These are phyloP conservation scores for Tilletia indica DNA, from an alignment of 1,284 basidiomycete species.

Conservation along the genomic window DNA sequence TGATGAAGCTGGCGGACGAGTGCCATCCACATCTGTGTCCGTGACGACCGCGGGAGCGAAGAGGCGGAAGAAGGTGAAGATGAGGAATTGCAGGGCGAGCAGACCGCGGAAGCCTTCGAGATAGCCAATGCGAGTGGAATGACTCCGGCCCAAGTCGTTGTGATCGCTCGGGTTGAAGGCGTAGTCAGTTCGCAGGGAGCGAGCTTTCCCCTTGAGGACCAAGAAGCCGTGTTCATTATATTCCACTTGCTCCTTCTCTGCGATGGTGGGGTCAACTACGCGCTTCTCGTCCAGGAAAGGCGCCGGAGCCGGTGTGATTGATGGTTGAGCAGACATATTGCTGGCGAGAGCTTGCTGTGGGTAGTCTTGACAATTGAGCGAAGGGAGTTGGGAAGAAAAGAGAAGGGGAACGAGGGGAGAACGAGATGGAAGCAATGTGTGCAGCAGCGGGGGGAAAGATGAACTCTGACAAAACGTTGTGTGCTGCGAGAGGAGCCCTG, in stretches of 20 bases:
- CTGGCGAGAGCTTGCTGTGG: no score
- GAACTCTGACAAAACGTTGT: no score
- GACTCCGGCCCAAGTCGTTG: conserved; percentile 31
- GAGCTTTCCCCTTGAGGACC: neutral
- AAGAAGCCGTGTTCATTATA: conserved; percentile 7
- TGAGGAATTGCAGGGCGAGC: conserved; percentile 35
- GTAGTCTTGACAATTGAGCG: no score
- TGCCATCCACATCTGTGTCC: conserved; percentile 33
- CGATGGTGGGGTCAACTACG: neutral
- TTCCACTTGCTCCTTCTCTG: neutral
- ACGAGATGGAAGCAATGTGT: no score
- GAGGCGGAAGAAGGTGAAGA: conserved; percentile 44
- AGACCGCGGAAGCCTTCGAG: conserved; percentile 38
- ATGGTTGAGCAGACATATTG: no score
- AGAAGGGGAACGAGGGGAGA: no score
- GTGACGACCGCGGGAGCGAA: conserved; percentile 42
- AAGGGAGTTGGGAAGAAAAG: no score
- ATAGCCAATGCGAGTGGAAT: conserved; percentile 23
- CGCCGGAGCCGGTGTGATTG: neutral
- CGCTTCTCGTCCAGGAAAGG: neutral
- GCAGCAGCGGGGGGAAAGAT: no score
- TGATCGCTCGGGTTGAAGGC: conserved; percentile 23
- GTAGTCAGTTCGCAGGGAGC: neutral
- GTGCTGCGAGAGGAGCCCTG: no score
- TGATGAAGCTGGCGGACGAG: conserved; percentile 30